Evolutionary conservation across 805 yeast genomes (phyloP).

Genomic region (Henningerozyma blattae): DNA sequence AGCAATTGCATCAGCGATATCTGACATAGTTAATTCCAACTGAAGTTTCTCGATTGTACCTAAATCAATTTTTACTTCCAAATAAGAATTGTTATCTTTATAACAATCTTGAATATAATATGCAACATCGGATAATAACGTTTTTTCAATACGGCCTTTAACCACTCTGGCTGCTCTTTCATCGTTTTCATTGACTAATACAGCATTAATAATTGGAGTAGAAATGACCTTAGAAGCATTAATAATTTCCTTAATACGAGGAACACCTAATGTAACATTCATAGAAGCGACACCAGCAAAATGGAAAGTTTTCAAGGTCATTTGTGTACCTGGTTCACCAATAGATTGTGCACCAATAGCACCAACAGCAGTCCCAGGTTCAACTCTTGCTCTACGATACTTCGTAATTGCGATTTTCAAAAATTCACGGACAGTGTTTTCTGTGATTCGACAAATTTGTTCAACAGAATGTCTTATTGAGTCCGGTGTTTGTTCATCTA

Average conservation of each 20-base stretch:
- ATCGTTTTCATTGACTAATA: constrained; percentile 81
- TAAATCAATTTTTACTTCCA: constrained; percentile 73
- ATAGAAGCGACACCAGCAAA: constrained; percentile 99
- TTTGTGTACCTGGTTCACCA: constrained; percentile 99
- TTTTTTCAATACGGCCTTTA: constrained; percentile 93
- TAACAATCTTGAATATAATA: constrained; percentile 90
- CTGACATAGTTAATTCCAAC: constrained; percentile 75
- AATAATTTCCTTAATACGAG: constrained; percentile 97
- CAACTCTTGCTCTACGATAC: constrained; percentile 83
- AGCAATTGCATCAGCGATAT: constrained; percentile 71
- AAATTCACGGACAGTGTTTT: constrained; percentile 47
- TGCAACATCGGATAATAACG: constrained; percentile 75
- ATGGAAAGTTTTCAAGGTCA: constrained; percentile 94
- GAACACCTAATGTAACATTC: constrained; percentile 98
- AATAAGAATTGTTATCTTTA: constrained; percentile 60
- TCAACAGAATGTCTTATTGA: constrained; percentile 37
- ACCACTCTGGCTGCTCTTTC: constrained; percentile 98
- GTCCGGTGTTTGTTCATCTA: constrained; percentile 27
- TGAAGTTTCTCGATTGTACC: constrained; percentile 81
- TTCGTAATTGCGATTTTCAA: constrained; percentile 66
- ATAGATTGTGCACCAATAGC: constrained; percentile 98
- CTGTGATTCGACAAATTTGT: constrained; percentile 59
- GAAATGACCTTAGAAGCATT: constrained; percentile 92
- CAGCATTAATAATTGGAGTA: constrained; percentile 93
- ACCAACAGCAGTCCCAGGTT: constrained; percentile 99